A percentile compares a stretch with the other conserved stretches of the same genome.
phyloP scores from a whole-genome alignment of 176 grass and related monocot genomes.

The Paspalum vaginatum region DNA sequence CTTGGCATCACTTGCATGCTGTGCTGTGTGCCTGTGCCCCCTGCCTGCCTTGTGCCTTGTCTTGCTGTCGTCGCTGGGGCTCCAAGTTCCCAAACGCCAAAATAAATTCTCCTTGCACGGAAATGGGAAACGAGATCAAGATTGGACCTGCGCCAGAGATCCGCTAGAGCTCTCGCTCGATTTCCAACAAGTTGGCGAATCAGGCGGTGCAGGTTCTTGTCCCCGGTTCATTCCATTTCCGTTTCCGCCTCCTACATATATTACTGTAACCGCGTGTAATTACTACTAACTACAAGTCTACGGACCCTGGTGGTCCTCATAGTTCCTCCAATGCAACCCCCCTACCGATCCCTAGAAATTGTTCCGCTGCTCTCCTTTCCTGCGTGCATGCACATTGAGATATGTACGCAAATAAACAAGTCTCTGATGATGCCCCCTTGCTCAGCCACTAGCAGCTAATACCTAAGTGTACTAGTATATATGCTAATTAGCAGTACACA shows the following conservation, averaged over 20 bases:
- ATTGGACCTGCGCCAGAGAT: slow-evolving; percentile 44
- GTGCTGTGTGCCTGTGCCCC: not conserved
- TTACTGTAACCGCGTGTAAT: not conserved
- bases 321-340: not conserved
- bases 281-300: not conserved
- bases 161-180: slow-evolving; percentile 19
- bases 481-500: not conserved
- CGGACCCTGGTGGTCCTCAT: slow-evolving; percentile 22
- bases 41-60: not conserved
- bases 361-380: slow-evolving; percentile 28
- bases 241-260: too few species aligned
- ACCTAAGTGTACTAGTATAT: not conserved
- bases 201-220: slow-evolving; percentile 38
- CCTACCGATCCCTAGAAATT: slow-evolving; percentile 36
- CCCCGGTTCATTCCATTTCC: slow-evolving; percentile 8
- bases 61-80: slow-evolving; percentile 11
- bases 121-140: slow-evolving; percentile 42
- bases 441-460: not conserved
- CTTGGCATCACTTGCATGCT: slow-evolving; percentile 25
- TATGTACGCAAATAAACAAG: slow-evolving; percentile 11
- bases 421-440: slow-evolving; percentile 26
- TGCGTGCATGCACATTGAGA: slow-evolving; percentile 34
- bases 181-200: slow-evolving; percentile 48
- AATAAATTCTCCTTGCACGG: slow-evolving; percentile 26
- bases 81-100: slow-evolving; percentile 58